Conservation (phyloP, 139 green algal species). For the Axilococcus clingmanii region DNA sequence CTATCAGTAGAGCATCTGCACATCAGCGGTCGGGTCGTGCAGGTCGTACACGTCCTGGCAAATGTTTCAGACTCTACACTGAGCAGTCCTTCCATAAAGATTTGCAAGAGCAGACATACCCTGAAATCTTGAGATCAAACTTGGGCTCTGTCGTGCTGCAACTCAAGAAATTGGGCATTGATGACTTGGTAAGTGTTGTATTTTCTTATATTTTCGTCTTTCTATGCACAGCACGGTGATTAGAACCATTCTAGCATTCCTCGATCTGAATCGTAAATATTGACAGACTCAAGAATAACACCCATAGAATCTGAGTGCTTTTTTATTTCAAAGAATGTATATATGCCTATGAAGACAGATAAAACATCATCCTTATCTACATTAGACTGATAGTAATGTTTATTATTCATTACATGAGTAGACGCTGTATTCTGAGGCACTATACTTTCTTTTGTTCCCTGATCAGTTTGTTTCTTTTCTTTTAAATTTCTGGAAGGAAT, state of each 20-base stretch:
- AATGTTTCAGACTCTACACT: conserved; percentile 99
- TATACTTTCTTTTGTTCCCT: conserved; percentile 13
- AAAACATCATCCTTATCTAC: conserved; percentile 42
- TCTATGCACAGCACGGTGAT: conserved; percentile 20
- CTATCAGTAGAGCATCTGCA: conserved; percentile 88
- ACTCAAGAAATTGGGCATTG: conserved; percentile 99
- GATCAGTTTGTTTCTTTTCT: neutral
- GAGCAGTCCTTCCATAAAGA: conserved; percentile 91
- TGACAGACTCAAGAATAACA: conserved; percentile 30
- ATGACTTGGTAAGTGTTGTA: conserved; percentile 80
- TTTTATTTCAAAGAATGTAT: neutral
- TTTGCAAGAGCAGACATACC: conserved; percentile 99
- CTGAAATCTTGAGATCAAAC: conserved; percentile 98
- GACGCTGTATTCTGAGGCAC: conserved; percentile 11
- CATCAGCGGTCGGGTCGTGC: conserved; percentile 93
- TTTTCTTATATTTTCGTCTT: neutral
- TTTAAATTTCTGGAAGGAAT: neutral
- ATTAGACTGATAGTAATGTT: conserved; percentile 36
- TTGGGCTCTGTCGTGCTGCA: conserved; percentile 93
- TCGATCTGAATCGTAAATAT: conserved; percentile 42
- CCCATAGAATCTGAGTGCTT: conserved; percentile 60
- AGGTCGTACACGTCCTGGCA: conserved; percentile 91
- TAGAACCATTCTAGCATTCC: conserved; percentile 48
- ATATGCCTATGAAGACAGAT: conserved; percentile 24
- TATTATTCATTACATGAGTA: conserved; percentile 24